phyloP scores from a whole-genome alignment of 2,329 filamentous ascomycete genomes.

The Pseudocercospora vitis region DNA sequence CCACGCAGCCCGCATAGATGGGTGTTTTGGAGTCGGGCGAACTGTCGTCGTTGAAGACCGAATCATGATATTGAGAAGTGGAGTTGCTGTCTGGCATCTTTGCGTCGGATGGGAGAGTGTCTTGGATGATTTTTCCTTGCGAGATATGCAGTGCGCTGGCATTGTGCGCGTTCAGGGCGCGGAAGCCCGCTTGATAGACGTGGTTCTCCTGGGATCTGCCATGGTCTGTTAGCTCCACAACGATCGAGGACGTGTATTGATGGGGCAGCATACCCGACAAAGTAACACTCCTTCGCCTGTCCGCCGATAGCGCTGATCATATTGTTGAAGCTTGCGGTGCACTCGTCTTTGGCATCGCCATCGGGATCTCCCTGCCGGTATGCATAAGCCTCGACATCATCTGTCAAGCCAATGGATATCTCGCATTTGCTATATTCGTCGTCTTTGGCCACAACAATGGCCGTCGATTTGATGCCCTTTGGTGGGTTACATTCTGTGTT shows the following conservation, averaged over 20 bases:
- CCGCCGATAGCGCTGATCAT: slow-evolving; percentile 15
- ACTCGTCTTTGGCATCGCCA: slow-evolving; percentile 15
- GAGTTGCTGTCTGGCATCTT: slow-evolving; percentile 7
- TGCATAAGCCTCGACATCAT: slow-evolving; percentile 16
- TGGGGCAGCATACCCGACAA: slow-evolving; percentile 12
- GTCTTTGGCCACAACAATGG: slow-evolving; percentile 17
- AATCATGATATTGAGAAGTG: not conserved
- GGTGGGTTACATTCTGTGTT: slow-evolving; percentile 12
- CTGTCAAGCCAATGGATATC: slow-evolving; percentile 17
- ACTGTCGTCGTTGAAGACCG: not conserved
- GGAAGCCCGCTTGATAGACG: slow-evolving; percentile 19
- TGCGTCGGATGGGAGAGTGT: not conserved
- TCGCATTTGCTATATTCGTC: slow-evolving; percentile 19
- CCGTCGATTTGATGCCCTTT: slow-evolving; percentile 7
- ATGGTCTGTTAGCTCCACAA: not conserved
- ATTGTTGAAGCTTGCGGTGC: slow-evolving; percentile 12
- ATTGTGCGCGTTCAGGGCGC: slow-evolving; percentile 10
- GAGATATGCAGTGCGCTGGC: slow-evolving; percentile 7
- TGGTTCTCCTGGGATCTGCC: slow-evolving; percentile 16
- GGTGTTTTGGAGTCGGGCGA: not conserved
- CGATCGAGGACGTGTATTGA: not conserved
- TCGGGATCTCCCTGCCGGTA: slow-evolving; percentile 14
- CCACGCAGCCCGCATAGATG: slow-evolving; percentile 2
- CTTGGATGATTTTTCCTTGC: slow-evolving; percentile 2
- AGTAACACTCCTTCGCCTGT: slow-evolving; percentile 16